Base-by-base conservation (phyloP, 768 basidiomycete species). In the Terana coerulea region DNA sequence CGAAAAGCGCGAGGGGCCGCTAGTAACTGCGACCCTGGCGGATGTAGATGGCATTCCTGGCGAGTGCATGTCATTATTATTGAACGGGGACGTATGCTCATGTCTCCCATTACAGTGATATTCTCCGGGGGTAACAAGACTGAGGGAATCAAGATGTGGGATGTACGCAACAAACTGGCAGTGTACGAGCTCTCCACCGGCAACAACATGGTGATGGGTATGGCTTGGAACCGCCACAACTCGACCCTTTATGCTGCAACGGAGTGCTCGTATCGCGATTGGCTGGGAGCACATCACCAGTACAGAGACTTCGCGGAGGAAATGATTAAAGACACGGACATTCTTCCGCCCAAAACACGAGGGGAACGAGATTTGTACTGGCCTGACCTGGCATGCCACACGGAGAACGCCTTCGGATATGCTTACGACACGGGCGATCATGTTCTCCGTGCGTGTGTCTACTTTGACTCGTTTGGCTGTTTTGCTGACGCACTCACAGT, bases 171-270 rank as follows among this genome's bases (percentile, higher is more conserved):
- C 0, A 61, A 58, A 12, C 56, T 55, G 12, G 42, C 61, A 5
- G 61, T 74, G 1, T 76, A 75, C 54, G 74, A 76, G 47, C 64
- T 76, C 15, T 63, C 72, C 1, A 74, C 74, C 3, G 75, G 75
- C 4, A 78, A 76, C 55, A 78, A 75, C 52, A 28, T 47, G 2
- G 43, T 44, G 3, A 14, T 5, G n/a, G 9, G 5, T 8, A 25
- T 44, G 3, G 43, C 43, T 7, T 44, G 43, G 43, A 10, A 19
- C 28, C 8, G 17, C 15, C 5, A 6, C 11, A 30, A 5, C 42
- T 29, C 43, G 15, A 44, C 43, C 10, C 29, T 44, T 7, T 44
- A 30, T 19, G 43, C 43, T 6, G 22, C 28, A 6, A 44, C 43
- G 8, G 28, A 25, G 29, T 19, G 28, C 11, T 11, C 5, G 28